Percentiles rank a stretch among this genome's conserved stretches.
These are phyloP conservation scores for Pestalotiopsis sp. DNA, from an alignment of 2,329 filamentous ascomycete species.

Conservation along the genomic window DNA sequence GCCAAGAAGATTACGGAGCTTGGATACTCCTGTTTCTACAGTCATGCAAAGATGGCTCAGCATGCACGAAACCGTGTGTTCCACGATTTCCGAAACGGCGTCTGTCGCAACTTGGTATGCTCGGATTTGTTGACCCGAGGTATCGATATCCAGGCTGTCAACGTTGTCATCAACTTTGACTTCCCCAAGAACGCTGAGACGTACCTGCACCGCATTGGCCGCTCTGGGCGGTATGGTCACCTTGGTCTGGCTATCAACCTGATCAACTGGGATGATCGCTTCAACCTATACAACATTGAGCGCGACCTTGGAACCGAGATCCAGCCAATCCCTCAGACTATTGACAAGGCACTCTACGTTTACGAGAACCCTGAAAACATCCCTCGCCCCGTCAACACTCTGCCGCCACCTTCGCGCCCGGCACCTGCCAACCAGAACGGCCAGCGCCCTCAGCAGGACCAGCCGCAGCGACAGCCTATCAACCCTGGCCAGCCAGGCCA, in stretches of 20 bases:
- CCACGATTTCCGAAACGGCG: slow-evolving; percentile 97
- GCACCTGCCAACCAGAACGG: slow-evolving; percentile 27
- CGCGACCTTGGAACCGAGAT: slow-evolving; percentile 97
- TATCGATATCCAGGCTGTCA: slow-evolving; percentile 99
- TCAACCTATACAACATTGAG: slow-evolving; percentile 98
- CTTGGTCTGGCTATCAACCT: slow-evolving; percentile 97
- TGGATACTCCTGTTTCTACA: slow-evolving; percentile 99
- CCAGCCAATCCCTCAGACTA: slow-evolving; percentile 87
- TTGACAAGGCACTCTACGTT: slow-evolving; percentile 97
- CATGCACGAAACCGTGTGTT: slow-evolving; percentile 97
- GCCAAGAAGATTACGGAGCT: slow-evolving; percentile 99
- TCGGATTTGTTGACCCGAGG: slow-evolving; percentile 96
- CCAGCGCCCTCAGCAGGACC: slow-evolving; percentile 27
- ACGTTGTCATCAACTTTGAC: slow-evolving; percentile 99
- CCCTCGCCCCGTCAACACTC: slow-evolving; percentile 70
- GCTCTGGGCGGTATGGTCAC: slow-evolving; percentile 95
- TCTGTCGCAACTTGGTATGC: slow-evolving; percentile 96
- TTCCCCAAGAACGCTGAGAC: slow-evolving; percentile 99
- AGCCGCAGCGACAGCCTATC: slow-evolving; percentile 19
- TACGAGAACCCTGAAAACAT: slow-evolving; percentile 97
- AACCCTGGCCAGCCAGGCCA: slow-evolving; percentile 23
- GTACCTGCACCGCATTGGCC: slow-evolving; percentile 96
- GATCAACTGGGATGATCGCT: slow-evolving; percentile 99
- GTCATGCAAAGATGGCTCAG: slow-evolving; percentile 96
- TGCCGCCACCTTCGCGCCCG: slow-evolving; percentile 19